phyloP scores from a whole-genome alignment of 139 green algal species.

The Haematococcus lacustris region DNA sequence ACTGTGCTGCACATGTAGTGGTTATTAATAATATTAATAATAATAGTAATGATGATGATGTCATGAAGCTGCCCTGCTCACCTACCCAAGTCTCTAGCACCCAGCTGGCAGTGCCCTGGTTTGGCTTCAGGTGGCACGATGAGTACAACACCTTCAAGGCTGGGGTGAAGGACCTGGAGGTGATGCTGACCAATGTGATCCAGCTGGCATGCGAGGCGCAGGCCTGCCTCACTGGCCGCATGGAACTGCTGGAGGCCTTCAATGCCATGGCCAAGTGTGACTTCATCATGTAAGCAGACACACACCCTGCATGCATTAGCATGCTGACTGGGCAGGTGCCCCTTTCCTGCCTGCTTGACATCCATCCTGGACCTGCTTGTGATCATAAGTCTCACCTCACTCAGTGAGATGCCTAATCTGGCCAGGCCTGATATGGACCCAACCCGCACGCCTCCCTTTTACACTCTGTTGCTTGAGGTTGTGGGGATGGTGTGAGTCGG shows the following conservation, averaged over 20 bases:
- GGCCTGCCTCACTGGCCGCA: constrained; percentile 23
- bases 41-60: not conserved
- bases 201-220: constrained; percentile 53
- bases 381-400: too few relatives aligned
- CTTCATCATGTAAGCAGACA: constrained; percentile 27
- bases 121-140: constrained; percentile 65
- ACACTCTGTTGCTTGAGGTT: too few relatives aligned
- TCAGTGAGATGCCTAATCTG: too few relatives aligned
- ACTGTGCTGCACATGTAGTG: not conserved
- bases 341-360: too few relatives aligned
- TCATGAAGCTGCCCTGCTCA: not conserved
- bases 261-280: constrained; percentile 66
- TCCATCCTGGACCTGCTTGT: too few relatives aligned
- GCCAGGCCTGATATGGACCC: too few relatives aligned
- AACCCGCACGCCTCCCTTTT: too few relatives aligned
- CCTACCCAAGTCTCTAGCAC: not conserved
- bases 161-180: constrained; percentile 56
- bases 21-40: not conserved
- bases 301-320: too few relatives aligned
- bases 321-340: too few relatives aligned
- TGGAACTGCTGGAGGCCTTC: constrained; percentile 58
- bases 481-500: too few relatives aligned
- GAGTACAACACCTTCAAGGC: constrained; percentile 84
- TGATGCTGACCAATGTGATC: constrained; percentile 73
- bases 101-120: not conserved